A percentile compares a stretch with the other conserved stretches of the same genome.
These are phyloP conservation scores for Cladosporium sphaerospermum DNA, from an alignment of 2,329 filamentous ascomycete genomes.

Conservation along the genomic window DNA sequence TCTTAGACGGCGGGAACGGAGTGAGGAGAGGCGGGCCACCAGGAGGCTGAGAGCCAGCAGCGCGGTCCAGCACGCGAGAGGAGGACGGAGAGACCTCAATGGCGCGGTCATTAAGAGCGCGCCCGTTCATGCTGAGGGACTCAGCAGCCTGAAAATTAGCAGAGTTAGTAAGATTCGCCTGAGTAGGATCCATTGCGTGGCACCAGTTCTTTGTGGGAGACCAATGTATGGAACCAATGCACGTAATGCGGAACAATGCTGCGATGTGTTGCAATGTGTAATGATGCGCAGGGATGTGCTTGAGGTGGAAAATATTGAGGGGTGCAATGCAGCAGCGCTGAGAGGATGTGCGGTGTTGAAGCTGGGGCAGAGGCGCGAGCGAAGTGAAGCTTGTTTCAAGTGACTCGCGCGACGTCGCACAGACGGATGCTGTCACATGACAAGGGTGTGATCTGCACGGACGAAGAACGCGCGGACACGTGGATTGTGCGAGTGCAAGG, in stretches of 20 bases:
- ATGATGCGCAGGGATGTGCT: not conserved
- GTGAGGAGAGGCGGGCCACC: slow-evolving; percentile 62
- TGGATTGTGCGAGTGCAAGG: slow-evolving; percentile 9
- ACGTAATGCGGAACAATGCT: not conserved
- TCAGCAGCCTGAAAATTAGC: slow-evolving; percentile 69
- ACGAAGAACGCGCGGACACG: slow-evolving; percentile 5
- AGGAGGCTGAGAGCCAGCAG: slow-evolving; percentile 56
- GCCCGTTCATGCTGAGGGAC: slow-evolving; percentile 97
- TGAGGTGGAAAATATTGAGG: slow-evolving; percentile 2
- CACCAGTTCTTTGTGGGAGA: too few relatives aligned
- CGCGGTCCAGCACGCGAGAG: slow-evolving; percentile 91
- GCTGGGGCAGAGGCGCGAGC: slow-evolving; percentile 8
- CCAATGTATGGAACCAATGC: too few relatives aligned
- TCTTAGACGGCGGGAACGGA: slow-evolving; percentile 97
- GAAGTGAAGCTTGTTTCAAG: slow-evolving; percentile 11
- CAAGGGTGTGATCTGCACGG: slow-evolving; percentile 6
- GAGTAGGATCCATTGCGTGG: not conserved
- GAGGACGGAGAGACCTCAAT: slow-evolving; percentile 98
- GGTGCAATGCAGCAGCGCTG: slow-evolving; percentile 10
- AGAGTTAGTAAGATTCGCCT: not conserved
- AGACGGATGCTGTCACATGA: slow-evolving; percentile 8
- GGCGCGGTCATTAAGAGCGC: slow-evolving; percentile 95
- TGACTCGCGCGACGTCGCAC: slow-evolving; percentile 5
- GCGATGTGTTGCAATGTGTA: slow-evolving; percentile 11
- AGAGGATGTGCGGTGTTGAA: slow-evolving; percentile 1